Conservation (phyloP, 352 stramenopile genomes). For the Phytopythium delawarense region DNA sequence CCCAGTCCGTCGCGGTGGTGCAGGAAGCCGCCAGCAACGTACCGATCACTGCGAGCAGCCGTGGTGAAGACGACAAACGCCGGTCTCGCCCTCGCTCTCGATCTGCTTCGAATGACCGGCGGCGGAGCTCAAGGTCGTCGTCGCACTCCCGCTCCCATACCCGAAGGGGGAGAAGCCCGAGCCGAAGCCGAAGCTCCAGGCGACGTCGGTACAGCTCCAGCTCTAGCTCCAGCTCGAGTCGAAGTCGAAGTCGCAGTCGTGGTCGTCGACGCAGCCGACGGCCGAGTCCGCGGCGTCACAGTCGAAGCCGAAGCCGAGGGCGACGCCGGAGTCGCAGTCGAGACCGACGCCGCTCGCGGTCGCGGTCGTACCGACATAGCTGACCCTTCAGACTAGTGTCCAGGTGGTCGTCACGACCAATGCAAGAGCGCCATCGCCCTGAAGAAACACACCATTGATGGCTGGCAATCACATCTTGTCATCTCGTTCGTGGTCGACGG, state of each 20-base stretch:
- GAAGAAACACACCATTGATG: too few species aligned
- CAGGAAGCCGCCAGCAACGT: neutral
- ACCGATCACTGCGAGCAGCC: neutral
- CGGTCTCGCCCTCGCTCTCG: neutral
- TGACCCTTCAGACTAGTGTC: constrained; percentile 4
- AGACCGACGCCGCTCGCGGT: constrained; percentile 14
- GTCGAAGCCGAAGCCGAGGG: constrained; percentile 20
- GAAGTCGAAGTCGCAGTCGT: constrained; percentile 10
- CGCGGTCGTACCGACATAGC: constrained; percentile 17
- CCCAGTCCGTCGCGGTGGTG: neutral
- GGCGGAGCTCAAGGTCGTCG: neutral
- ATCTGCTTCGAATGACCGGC: neutral
- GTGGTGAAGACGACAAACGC: neutral
- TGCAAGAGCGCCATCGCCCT: neutral
- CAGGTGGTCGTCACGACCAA: too few species aligned
- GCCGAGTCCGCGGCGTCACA: constrained; percentile 11
- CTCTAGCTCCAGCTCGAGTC: constrained; percentile 13
- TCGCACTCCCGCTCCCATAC: constrained; percentile 7
- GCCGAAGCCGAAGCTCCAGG: constrained; percentile 14
- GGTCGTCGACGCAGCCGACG: neutral
- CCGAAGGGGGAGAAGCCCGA: constrained; percentile 6
- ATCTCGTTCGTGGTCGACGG: too few species aligned
- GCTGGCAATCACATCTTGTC: too few species aligned
- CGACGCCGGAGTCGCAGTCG: constrained; percentile 10
- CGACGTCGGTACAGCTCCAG: constrained; percentile 16